Evolutionary conservation across 1,139 yeast genomes (phyloP), one percentile per base, ranked within the genome.

Genomic region (Zygosaccharomyces sapae): DNA sequence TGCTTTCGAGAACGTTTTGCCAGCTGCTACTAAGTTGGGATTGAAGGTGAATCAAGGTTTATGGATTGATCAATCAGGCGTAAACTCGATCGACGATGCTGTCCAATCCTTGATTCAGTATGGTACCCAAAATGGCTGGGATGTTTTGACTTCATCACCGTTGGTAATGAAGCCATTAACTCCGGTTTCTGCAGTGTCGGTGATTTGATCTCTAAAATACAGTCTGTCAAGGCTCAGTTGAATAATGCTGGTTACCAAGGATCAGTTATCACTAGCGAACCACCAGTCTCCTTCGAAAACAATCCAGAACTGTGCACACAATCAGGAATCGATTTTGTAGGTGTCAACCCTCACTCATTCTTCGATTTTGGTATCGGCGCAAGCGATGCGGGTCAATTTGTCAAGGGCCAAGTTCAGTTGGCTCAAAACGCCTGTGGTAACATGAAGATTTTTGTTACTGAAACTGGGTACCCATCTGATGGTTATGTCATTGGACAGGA

Each of bases 81-180:
- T 75, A 33, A 79, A 80, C 57, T 81, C 90, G 3, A 78, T 87
- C 53, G 89, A 86, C 64, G 67, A 58, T 45, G 74, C 79, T 44
- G 80, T 87, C 34, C 51, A 65, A 22, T 79, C 71, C 29, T 61
- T 89, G 43, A 76, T 87, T 47, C 43, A 57, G 29, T 77, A 75
- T 56, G 69, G 70, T 44, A 75, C 77, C 62, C 76, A 76, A 20
- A 66, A 75, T 48, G 69, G 75, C 13, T 89, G 94, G 92, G 80
- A 72, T 50, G 70, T 83, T 8, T 88, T 67, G 83, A 82, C 50
- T 80, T 72, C 63, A 74, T 89, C 57, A 84, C 95, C 20, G 74
- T 89, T 51, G 97, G 96, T 51, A 89, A 89, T 62, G 97, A 89
- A 70, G 96, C 95, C 25, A 71, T 89, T 49, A 76, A 76, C 58